These are phyloP conservation scores for Cudoniella acicularis DNA, from an alignment of 495 filamentous ascomycete species.

Conservation along the genomic window DNA sequence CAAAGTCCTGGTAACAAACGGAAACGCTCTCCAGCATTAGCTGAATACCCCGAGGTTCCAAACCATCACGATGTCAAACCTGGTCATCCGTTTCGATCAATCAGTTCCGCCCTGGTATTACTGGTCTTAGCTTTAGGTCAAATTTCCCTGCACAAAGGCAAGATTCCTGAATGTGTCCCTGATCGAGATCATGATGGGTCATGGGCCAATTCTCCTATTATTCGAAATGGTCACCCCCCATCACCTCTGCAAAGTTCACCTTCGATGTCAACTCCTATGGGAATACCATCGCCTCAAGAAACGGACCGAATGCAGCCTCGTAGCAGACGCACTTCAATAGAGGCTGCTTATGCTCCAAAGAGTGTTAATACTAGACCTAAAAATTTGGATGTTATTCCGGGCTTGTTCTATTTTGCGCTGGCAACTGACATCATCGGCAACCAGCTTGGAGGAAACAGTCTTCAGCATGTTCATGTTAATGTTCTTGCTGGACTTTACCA, in stretches of 20 bases:
- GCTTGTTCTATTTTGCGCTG: slow-evolving; percentile 81
- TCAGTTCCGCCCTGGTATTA: slow-evolving; percentile 73
- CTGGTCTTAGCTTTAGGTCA: slow-evolving; percentile 83
- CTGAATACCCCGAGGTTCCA: slow-evolving; percentile 27
- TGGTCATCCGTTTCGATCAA: slow-evolving; percentile 51
- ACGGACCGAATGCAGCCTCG: slow-evolving; percentile 30
- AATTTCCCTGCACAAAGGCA: slow-evolving; percentile 64
- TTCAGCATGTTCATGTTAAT: slow-evolving; percentile 79
- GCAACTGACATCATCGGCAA: slow-evolving; percentile 85
- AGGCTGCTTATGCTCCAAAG: not conserved
- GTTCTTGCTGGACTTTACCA: slow-evolving; percentile 86
- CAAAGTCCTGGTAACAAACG: slow-evolving; percentile 50
- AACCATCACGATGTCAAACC: slow-evolving; percentile 26
- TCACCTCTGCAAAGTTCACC: slow-evolving; percentile 50
- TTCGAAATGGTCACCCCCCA: slow-evolving; percentile 44
- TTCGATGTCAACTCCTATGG: slow-evolving; percentile 35
- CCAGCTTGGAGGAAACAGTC: slow-evolving; percentile 69
- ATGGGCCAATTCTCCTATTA: slow-evolving; percentile 41
- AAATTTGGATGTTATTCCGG: slow-evolving; percentile 87
- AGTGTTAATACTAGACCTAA: slow-evolving; percentile 27
- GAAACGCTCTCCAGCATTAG: slow-evolving; percentile 49
- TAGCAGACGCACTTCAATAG: slow-evolving; percentile 17
- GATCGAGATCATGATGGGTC: slow-evolving; percentile 28
- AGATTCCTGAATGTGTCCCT: slow-evolving; percentile 52
- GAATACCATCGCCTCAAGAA: slow-evolving; percentile 43